Percentiles rank a stretch among this genome's conserved stretches.
Evolutionary conservation across 257 asterid species (phyloP).

Genomic region (Solanum sejunctum): DNA sequence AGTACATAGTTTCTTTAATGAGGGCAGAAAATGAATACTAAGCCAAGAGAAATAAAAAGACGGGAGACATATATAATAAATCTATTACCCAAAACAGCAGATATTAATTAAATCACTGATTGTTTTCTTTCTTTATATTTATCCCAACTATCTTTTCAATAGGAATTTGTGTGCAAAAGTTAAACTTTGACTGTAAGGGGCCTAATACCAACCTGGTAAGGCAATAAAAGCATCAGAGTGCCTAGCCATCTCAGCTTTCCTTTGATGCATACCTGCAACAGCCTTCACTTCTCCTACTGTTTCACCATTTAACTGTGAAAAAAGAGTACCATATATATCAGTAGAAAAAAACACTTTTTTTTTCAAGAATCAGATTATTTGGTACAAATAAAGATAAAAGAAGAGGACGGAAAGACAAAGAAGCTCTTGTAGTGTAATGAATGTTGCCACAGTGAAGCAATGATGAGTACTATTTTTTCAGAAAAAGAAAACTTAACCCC

Average conservation of each 20-base stretch:
- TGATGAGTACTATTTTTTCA: slow-evolving; percentile 30
- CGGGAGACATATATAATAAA: background rate
- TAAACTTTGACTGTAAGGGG: background rate
- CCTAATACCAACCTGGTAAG: slow-evolving; percentile 69
- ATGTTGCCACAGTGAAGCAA: slow-evolving; percentile 43
- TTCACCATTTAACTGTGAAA: slow-evolving; percentile 82
- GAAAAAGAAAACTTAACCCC: slow-evolving; percentile 18
- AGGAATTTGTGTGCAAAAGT: slow-evolving; percentile 1
- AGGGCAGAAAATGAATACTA: background rate
- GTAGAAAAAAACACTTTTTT: background rate
- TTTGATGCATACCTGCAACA: slow-evolving; percentile 97
- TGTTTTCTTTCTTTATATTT: background rate
- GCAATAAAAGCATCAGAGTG: slow-evolving; percentile 99
- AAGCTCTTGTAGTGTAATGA: background rate
- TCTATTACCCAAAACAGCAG: background rate
- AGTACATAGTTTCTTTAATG: background rate
- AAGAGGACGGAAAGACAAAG: background rate
- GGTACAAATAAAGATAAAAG: background rate
- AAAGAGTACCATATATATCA: slow-evolving; percentile 4
- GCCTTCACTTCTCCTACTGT: slow-evolving; percentile 99
- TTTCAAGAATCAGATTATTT: background rate
- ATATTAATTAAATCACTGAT: background rate
- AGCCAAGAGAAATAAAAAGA: background rate
- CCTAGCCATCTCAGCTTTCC: slow-evolving; percentile 97
- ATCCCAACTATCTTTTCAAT: background rate